Percentiles rank a stretch among this genome's conserved stretches.
Conservation (phyloP, 257 asterid genomes). For the Fraxinus excelsior region DNA sequence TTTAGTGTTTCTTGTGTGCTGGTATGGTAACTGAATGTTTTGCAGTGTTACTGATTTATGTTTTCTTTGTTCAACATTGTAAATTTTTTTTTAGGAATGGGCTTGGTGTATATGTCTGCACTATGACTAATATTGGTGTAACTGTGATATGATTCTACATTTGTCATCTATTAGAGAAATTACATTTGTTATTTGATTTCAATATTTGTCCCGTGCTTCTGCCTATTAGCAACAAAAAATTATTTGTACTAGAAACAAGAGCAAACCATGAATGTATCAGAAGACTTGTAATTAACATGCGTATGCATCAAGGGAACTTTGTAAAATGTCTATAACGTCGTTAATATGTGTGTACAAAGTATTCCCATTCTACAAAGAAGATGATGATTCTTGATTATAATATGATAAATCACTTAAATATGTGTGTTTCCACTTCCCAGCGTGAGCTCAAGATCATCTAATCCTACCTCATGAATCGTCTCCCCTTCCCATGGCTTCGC, state of each 20-base stretch:
- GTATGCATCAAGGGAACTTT: no score
- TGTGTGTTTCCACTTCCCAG: conserved; percentile 60
- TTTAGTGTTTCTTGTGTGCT: neutral
- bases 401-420: neutral
- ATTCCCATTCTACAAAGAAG: neutral
- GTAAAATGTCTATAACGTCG: neutral
- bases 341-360: neutral
- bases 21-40: neutral
- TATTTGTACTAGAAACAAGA: no score
- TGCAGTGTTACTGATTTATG: neutral
- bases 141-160: neutral
- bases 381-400: neutral
- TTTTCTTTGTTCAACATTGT: neutral
- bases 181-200: no score
- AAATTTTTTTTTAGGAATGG: neutral
- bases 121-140: neutral
- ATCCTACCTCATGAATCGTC: conserved; percentile 57
- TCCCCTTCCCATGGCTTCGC: conserved; percentile 91
- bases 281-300: no score
- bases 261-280: no score
- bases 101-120: neutral
- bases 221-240: neutral
- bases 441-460: conserved; percentile 78
- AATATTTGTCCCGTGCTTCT: neutral
- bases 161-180: no score